Evolutionary conservation across 441 rosid species (phyloP).

Genomic region (Populus hybrid): DNA sequence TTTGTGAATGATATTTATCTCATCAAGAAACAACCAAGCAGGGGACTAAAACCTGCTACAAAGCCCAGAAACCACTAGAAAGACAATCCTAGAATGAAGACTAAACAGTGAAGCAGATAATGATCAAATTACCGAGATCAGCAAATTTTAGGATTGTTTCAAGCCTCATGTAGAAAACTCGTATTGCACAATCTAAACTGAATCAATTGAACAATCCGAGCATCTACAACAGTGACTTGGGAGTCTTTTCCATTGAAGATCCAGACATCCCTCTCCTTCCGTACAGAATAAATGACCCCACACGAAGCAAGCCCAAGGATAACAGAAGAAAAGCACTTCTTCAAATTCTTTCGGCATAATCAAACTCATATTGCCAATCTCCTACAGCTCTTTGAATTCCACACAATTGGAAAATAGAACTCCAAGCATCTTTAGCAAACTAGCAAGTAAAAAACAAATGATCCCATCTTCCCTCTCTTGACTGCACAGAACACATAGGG

Average conservation of each 20-base stretch:
- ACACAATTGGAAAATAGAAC: not conserved
- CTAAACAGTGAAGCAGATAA: not conserved
- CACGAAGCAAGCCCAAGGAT: not conserved
- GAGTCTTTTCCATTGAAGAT: not conserved
- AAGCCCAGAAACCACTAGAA: not conserved
- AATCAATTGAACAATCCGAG: not conserved
- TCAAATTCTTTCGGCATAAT: not conserved
- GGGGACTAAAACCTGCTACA: not conserved
- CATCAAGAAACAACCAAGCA: not conserved
- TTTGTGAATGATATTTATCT: slow-evolving; percentile 7
- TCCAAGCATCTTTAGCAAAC: not conserved
- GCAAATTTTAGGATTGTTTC: not conserved
- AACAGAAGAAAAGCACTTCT: not conserved
- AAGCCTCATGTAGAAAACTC: not conserved
- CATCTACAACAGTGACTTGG: not conserved
- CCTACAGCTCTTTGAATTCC: not conserved
- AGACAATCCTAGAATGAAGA: not conserved
- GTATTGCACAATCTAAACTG: not conserved
- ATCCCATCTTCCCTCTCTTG: not conserved
- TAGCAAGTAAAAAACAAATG: not conserved
- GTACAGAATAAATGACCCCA: not conserved
- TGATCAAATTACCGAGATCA: not conserved
- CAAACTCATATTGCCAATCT: not conserved
- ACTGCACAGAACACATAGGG: not conserved
- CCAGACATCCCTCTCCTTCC: not conserved